Evolutionary conservation across 441 rosid genomes (phyloP).

Genomic region (Metrosideros polymorpha): DNA sequence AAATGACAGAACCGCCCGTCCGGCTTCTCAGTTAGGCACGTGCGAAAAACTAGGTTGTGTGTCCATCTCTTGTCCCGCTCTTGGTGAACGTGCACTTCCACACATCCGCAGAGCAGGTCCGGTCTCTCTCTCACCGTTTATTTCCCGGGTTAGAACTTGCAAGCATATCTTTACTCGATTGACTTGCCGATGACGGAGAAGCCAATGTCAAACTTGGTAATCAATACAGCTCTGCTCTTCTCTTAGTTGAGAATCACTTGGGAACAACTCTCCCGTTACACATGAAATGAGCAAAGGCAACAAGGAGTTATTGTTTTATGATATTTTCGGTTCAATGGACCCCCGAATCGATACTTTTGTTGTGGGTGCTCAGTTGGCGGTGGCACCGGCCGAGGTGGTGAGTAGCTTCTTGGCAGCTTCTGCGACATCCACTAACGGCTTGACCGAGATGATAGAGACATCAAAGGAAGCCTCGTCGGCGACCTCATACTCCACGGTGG

Average conservation of each 20-base stretch:
- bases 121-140: too few relatives aligned
- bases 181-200: background rate
- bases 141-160: too few relatives aligned
- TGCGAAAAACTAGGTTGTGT: background rate
- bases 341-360: background rate
- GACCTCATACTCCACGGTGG: constrained; percentile 5
- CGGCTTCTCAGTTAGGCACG: background rate
- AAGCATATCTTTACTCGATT: too few relatives aligned
- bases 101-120: too few relatives aligned
- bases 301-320: background rate
- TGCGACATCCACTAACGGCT: background rate
- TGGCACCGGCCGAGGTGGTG: background rate
- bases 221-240: background rate
- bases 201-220: background rate
- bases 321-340: background rate
- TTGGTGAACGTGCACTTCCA: background rate
- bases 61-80: background rate
- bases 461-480: constrained; percentile 3
- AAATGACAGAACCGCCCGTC: background rate
- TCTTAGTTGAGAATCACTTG: background rate
- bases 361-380: background rate
- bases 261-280: background rate
- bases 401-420: constrained; percentile 1
- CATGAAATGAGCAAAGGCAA: background rate
- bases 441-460: background rate